Base-by-base conservation (phyloP, 2,329 filamentous ascomycete species). In the Aspergillus arachidicola region DNA sequence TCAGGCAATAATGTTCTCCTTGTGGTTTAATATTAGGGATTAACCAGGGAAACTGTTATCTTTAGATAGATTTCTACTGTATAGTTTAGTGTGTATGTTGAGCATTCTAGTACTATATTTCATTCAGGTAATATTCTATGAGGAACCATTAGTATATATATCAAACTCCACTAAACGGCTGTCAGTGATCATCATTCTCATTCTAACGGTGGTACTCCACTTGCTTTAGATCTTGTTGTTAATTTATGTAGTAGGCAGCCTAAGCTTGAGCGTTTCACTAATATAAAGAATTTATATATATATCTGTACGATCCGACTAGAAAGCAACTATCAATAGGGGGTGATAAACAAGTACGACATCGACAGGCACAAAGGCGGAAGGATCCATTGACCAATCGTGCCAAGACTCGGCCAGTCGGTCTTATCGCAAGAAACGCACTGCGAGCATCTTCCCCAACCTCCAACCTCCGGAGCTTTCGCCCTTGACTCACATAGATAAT, bases 381-480 rank as follows among this genome's bases (percentile, higher is more conserved):
- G 23, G 51, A 36, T 38, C 51, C 51, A 36, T 26, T 36, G 32
- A 55, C 32, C 21, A 32, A 55, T 38, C 16, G 34, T 38, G 51
- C 51, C 51, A 55, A 55, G 51, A 55, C 43, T 26, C 32, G 32
- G 51, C 19, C 30, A 38, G 21, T 55, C 32, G 11, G n/a, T 55
- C 51, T 55, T 55, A 55, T 54, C 50, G 19, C 50, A 36, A 28
- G 30, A 54, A 48, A 50, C 46, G 46, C 46, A 54, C 28, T 36
- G 19, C 9, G 28, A 36, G 32, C 50, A 36, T 54, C 32, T 23
- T 23, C 34, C 30, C 32, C 51, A 55, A 55, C 51, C 48, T 38
- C 34, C 51, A 38, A 26, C 51, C 26, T 38, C 21, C 32, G 34
- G n/a, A 23, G 19, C 21, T 26, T 38, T 36, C 30, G 21, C 51